Evolutionary conservation across 805 yeast species (phyloP).

Genomic region (Yarrowia sp.): DNA sequence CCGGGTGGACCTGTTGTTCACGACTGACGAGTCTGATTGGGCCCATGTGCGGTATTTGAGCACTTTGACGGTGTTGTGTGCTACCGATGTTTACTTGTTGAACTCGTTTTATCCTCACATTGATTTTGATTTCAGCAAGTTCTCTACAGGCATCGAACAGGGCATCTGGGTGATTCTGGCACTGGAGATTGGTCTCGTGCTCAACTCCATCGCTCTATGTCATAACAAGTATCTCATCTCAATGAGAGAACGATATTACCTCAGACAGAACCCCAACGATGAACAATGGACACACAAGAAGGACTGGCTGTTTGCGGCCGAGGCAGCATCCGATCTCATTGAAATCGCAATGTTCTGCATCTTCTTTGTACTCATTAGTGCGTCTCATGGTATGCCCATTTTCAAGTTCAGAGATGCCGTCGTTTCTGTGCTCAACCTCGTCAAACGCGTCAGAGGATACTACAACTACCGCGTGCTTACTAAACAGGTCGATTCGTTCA

Average conservation of each 20-base stretch:
- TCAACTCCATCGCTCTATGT: conserved; percentile 51
- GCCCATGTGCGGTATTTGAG: conserved; percentile 46
- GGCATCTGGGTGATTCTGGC: conserved; percentile 61
- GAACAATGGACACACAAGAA: conserved; percentile 72
- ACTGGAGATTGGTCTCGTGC: conserved; percentile 68
- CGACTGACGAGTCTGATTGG: conserved; percentile 42
- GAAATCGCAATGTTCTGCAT: conserved; percentile 49
- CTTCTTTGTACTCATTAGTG: conserved; percentile 48
- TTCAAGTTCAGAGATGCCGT: conserved; percentile 52
- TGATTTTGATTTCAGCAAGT: conserved; percentile 49
- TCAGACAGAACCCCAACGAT: conserved; percentile 51
- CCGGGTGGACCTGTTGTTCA: conserved; percentile 51
- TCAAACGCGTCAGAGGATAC: conserved; percentile 36
- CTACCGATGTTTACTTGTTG: conserved; percentile 49
- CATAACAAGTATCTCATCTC: conserved; percentile 51
- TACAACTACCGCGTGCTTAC: conserved; percentile 42
- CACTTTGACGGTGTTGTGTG: conserved; percentile 47
- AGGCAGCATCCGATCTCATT: conserved; percentile 48
- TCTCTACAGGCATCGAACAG: conserved; percentile 42
- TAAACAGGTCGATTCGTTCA: conserved; percentile 59
- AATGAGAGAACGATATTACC: conserved; percentile 54
- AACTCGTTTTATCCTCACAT: conserved; percentile 18
- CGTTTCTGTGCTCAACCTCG: conserved; percentile 39
- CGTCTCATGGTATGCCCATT: conserved; percentile 47
- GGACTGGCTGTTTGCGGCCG: conserved; percentile 55